These are phyloP conservation scores for Zostera marina DNA, from an alignment of 116 monocot species.

Conservation along the genomic window DNA sequence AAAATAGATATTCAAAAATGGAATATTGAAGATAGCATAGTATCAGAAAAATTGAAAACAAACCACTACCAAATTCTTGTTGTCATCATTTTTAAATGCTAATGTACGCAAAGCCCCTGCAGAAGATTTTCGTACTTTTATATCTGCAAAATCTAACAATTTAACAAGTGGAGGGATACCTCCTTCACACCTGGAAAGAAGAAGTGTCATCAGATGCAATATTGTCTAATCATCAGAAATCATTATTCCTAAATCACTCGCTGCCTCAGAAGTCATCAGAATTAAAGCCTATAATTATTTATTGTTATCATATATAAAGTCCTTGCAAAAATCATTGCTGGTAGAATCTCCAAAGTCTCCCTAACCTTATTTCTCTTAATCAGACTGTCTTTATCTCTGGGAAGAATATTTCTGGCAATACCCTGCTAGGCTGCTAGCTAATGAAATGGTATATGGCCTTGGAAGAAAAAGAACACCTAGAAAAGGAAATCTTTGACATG, in stretches of 20 bases:
- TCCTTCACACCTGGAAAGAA: conserved; percentile 57
- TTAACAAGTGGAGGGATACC: conserved; percentile 96
- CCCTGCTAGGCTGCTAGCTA: too few species aligned
- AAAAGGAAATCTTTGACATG: too few species aligned
- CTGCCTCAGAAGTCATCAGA: too few species aligned
- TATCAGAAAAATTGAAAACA: conserved; percentile 1
- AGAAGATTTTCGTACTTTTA: conserved; percentile 89
- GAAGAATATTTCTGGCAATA: too few species aligned
- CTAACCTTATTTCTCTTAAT: too few species aligned
- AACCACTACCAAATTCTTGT: conserved; percentile 66
- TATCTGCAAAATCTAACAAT: conserved; percentile 58
- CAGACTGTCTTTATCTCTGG: too few species aligned
- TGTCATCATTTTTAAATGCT: conserved; percentile 99
- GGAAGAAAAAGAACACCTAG: too few species aligned
- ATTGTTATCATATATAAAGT: too few species aligned
- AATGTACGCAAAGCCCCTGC: conserved; percentile 86
- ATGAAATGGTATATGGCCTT: too few species aligned
- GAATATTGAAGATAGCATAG: not conserved
- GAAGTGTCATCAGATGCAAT: not conserved
- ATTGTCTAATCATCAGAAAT: not conserved
- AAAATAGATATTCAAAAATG: not conserved
- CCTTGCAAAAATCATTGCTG: too few species aligned
- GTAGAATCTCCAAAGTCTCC: too few species aligned
- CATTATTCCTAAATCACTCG: not conserved
- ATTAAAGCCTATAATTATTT: too few species aligned